Evolutionary conservation across 2,329 filamentous ascomycete species (phyloP), one percentile per base, ranked within the genome.

Genomic region (Colletotrichum euphorbiae): DNA sequence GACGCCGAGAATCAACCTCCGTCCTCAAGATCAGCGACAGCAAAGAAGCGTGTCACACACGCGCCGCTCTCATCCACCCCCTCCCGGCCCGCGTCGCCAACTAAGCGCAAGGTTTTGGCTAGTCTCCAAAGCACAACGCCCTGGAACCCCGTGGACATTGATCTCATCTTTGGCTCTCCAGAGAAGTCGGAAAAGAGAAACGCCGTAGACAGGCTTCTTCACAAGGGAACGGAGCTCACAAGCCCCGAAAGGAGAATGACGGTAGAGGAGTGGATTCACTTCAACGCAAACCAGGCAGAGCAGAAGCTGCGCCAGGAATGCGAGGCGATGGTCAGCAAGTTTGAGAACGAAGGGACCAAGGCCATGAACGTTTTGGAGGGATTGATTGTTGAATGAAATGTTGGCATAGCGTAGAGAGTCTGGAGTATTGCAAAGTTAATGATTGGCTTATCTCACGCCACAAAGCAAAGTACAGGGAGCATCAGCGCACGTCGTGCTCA

Each of bases 211-310:
- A 78, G 80, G 9, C 80, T 88, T 28, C 76, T 90, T 15, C 83
- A 82, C 63, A 82, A 85, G 43, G 89, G 87, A 12, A 84, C 84
- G 0, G 87, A 87, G 13, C 80, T 99, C 60, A 91, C 87, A 2
- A 91, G 86, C 60, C 87, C 90, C 0, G 96, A 98, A 81, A 94
- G 91, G 82, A 84, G 86, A 42, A 97, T 99, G 94, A 95, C 90
- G 5, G 93, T 98, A 0, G 93, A 97, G 77, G 90, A 98, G 78
- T 99, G 95, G 93, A 91, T 99, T 43, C 84, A 90, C 66, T 87
- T 90, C 79, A 94, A 96, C 72, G 96, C 96, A 0, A 86, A 87
- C 69, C 84, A 90, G 75, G 93, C 93, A 0, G 94, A 98, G 81
- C 88, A 90, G 78, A 90, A 89, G 77, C 82, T 99, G 62, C 91